Evolutionary conservation across 2,329 filamentous ascomycete genomes (phyloP).

Genomic region (Neoascochyta sp.): DNA sequence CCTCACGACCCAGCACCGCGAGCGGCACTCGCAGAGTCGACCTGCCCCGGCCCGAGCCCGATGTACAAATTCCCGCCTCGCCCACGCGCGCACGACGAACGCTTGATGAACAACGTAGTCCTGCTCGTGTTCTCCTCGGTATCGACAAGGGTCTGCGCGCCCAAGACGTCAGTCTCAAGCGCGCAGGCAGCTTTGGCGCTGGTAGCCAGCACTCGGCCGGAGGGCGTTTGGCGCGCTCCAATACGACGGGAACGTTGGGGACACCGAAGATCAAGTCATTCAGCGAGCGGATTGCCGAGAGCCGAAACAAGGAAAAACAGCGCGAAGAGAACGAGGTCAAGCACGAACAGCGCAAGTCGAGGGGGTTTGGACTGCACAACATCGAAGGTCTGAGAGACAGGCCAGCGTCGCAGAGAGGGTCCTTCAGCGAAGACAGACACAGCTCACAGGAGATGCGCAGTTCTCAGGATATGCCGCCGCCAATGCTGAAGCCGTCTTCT

Average conservation of each 20-base stretch:
- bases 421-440: no score
- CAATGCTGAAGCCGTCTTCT: slow-evolving; percentile 7
- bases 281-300: slow-evolving; percentile 78
- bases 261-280: slow-evolving; percentile 57
- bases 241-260: slow-evolving; percentile 39
- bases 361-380: slow-evolving; percentile 38
- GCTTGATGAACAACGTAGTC: slow-evolving; percentile 62
- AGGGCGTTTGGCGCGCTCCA: slow-evolving; percentile 28
- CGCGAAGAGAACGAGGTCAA: slow-evolving; percentile 44
- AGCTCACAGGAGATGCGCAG: slow-evolving; percentile 16
- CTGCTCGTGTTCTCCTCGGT: slow-evolving; percentile 73
- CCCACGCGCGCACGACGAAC: slow-evolving; percentile 52
- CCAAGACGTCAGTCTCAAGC: slow-evolving; percentile 77
- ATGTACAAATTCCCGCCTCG: slow-evolving; percentile 74
- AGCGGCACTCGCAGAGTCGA: slow-evolving; percentile 19
- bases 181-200: slow-evolving; percentile 50
- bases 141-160: slow-evolving; percentile 85
- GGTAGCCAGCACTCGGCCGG: slow-evolving; percentile 8
- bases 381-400: slow-evolving; percentile 24
- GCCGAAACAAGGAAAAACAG: slow-evolving; percentile 46
- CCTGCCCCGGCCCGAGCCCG: slow-evolving; percentile 20
- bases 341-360: slow-evolving; percentile 42
- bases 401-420: slow-evolving; percentile 26
- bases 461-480: slow-evolving; percentile 18
- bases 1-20: slow-evolving; percentile 28